These are phyloP conservation scores for Naumovozyma dairenensis DNA, from an alignment of 805 yeast species.

Conservation along the genomic window DNA sequence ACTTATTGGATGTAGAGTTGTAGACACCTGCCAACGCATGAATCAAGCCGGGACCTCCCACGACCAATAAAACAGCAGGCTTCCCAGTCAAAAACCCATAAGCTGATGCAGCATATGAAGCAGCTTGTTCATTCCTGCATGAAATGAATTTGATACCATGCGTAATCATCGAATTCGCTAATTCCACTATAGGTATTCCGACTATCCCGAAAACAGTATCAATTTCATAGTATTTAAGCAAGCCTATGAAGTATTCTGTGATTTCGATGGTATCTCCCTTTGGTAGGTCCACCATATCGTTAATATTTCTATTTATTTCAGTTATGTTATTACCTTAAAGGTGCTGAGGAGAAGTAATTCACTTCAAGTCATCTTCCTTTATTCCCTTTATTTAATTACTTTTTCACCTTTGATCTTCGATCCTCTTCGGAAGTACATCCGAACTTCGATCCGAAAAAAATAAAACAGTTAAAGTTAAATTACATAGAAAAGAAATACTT, in stretches of 20 bases:
- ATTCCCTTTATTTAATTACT: too few species aligned
- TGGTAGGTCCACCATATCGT: too few species aligned
- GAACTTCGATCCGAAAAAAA: too few species aligned
- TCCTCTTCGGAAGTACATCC: too few species aligned
- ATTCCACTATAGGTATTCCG: constrained; percentile 67
- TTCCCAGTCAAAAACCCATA: constrained; percentile 55
- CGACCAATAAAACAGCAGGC: constrained; percentile 61
- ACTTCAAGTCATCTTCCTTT: too few species aligned
- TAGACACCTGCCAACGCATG: constrained; percentile 60
- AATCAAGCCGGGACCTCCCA: constrained; percentile 68
- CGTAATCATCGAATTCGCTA: constrained; percentile 49
- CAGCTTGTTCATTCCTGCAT: constrained; percentile 65
- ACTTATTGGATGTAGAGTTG: constrained; percentile 50
- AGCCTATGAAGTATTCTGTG: constrained; percentile 33
- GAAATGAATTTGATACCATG: constrained; percentile 47
- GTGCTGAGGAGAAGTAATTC: too few species aligned
- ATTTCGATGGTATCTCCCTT: constrained; percentile 1
- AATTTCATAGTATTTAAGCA: constrained; percentile 42
- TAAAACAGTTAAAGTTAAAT: too few species aligned
- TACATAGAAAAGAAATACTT: too few species aligned
- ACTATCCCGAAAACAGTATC: constrained; percentile 58
- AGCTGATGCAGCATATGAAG: constrained; percentile 65
- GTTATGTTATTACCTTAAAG: background rate
- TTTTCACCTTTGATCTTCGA: too few species aligned
- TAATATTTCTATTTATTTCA: constrained; percentile 5